These are phyloP conservation scores for Cenchrus fungigraminus DNA, from an alignment of 176 grass and related monocot species.

Conservation along the genomic window DNA sequence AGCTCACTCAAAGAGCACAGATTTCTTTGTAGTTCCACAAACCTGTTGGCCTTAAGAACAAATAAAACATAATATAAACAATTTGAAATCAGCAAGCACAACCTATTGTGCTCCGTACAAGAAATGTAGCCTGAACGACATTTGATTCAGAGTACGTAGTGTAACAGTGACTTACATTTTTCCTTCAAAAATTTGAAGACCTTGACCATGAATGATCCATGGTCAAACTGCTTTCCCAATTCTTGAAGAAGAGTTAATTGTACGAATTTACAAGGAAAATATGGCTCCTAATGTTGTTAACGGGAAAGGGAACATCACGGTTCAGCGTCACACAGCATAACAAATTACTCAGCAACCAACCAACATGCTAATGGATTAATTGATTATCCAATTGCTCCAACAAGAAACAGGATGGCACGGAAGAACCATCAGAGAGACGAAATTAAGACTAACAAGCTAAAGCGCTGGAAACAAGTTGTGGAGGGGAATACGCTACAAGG, in stretches of 20 bases:
- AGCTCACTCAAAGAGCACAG: neutral
- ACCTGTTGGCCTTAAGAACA: neutral
- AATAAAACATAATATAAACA: neutral
- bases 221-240: neutral
- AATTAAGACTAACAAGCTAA: neutral
- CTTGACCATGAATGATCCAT: neutral
- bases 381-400: neutral
- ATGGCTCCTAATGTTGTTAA: neutral
- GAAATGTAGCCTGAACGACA: neutral
- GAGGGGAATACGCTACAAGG: neutral
- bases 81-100: neutral
- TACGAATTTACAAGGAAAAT: neutral
- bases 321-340: neutral
- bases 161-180: neutral
- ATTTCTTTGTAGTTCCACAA: neutral
- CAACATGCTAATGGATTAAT: neutral
- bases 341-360: neutral
- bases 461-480: neutral
- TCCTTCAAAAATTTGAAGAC: neutral
- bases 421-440: neutral
- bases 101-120: neutral
- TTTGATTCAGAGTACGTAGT: neutral
- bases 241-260: neutral
- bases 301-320: neutral
- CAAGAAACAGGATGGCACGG: neutral